Conservation (phyloP, 2,329 filamentous ascomycete species). For the Torrubiella hemipterigena region DNA sequence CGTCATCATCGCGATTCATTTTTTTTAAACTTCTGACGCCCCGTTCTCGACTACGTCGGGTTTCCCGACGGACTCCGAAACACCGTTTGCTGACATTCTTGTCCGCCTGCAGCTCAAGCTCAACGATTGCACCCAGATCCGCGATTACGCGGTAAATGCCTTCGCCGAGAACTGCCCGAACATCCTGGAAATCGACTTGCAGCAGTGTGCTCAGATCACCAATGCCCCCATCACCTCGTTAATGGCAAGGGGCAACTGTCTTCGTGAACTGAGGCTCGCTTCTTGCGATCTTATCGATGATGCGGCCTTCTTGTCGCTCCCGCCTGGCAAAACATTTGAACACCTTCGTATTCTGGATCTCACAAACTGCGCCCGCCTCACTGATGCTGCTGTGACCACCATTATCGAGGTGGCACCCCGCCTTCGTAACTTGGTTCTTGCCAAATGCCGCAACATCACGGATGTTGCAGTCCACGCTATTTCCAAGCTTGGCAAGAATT, state of each 20-base stretch:
- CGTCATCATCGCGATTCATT: too few species aligned
- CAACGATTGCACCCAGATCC: conserved; percentile 80
- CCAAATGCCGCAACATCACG: conserved; percentile 89
- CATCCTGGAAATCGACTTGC: conserved; percentile 91
- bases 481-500: conserved; percentile 79
- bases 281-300: conserved; percentile 80
- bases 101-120: conserved; percentile 60
- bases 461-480: conserved; percentile 82
- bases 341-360: conserved; percentile 87
- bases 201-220: conserved; percentile 70
- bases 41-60: too few species aligned
- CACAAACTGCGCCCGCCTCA: conserved; percentile 74
- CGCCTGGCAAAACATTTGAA: conserved; percentile 60
- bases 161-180: conserved; percentile 85
- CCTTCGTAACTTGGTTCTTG: conserved; percentile 82
- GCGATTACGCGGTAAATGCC: conserved; percentile 68
- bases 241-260: conserved; percentile 62
- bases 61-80: too few species aligned
- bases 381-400: conserved; percentile 76
- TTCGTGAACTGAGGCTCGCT: conserved; percentile 83
- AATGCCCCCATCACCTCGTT: conserved; percentile 76
- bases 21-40: too few species aligned
- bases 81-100: conserved; percentile 19
- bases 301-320: conserved; percentile 72
- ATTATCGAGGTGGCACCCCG: conserved; percentile 81